Conservation (phyloP, 768 basidiomycete species). For the Gymnopilus dilepis region DNA sequence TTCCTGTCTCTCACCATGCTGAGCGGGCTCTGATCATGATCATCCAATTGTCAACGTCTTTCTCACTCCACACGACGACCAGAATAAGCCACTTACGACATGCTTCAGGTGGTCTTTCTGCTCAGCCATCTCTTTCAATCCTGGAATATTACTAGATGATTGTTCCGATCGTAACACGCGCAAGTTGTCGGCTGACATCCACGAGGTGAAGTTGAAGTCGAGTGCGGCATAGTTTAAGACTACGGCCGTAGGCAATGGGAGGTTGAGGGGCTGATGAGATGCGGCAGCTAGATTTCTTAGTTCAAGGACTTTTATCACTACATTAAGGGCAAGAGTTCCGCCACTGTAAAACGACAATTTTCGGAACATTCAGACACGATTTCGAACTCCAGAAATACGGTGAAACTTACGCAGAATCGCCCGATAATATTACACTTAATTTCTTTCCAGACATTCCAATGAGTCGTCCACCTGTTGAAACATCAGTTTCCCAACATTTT, state of each 20-base stretch:
- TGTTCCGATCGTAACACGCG: slow-evolving; percentile 87
- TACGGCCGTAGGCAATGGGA: slow-evolving; percentile 81
- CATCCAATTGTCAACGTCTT: background rate
- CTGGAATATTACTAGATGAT: slow-evolving; percentile 80
- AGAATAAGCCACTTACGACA: slow-evolving; percentile 43
- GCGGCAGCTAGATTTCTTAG: slow-evolving; percentile 42
- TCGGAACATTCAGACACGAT: background rate
- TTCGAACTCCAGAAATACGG: background rate
- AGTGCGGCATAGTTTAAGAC: slow-evolving; percentile 91
- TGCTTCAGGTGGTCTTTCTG: slow-evolving; percentile 92
- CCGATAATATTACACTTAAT: slow-evolving; percentile 79
- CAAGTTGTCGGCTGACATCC: slow-evolving; percentile 89
- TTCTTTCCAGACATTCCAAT: slow-evolving; percentile 90
- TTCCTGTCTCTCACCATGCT: slow-evolving; percentile 85
- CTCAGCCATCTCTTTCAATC: slow-evolving; percentile 68
- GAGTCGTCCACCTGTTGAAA: slow-evolving; percentile 59
- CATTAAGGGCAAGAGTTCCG: slow-evolving; percentile 83
- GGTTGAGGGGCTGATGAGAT: slow-evolving; percentile 39
- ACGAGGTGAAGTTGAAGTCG: slow-evolving; percentile 98
- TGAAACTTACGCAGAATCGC: slow-evolving; percentile 93
- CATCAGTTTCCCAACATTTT: slow-evolving; percentile 7
- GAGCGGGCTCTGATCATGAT: slow-evolving; percentile 68
- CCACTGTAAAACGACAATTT: slow-evolving; percentile 58
- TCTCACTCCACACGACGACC: slow-evolving; percentile 1
- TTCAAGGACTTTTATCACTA: slow-evolving; percentile 87